These are phyloP conservation scores for Notholithocarpus densiflorus DNA, from an alignment of 306 rosid genomes.

Conservation along the genomic window DNA sequence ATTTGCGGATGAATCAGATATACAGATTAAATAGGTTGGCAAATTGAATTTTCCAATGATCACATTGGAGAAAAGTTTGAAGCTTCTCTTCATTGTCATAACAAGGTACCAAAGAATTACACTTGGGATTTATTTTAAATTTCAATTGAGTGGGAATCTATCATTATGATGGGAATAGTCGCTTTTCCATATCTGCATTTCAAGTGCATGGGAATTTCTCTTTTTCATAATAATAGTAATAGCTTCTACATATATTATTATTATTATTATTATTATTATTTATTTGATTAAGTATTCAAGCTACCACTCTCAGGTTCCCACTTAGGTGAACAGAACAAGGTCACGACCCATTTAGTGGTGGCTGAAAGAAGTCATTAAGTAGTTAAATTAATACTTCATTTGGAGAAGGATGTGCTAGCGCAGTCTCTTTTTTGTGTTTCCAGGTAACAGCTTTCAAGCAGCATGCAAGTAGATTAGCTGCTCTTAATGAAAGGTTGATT, in stretches of 20 bases:
- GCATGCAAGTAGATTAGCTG: slow-evolving; percentile 72
- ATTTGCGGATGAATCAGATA: background rate
- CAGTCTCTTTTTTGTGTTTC: slow-evolving; percentile 28
- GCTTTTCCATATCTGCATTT: background rate
- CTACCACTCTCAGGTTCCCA: no score
- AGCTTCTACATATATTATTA: no score
- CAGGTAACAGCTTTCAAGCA: slow-evolving; percentile 91
- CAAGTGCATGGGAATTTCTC: no score
- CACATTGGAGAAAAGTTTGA: background rate
- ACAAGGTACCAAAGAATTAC: background rate
- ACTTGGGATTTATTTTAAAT: background rate
- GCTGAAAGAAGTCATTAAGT: background rate
- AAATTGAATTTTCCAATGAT: background rate
- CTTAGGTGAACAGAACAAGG: no score
- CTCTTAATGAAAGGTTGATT: slow-evolving; percentile 81
- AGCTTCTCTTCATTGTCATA: background rate
- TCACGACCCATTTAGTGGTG: background rate
- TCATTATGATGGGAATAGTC: background rate
- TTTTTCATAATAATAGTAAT: no score
- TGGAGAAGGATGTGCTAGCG: slow-evolving; percentile 14
- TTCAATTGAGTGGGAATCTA: background rate
- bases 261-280: no score
- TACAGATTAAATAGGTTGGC: background rate
- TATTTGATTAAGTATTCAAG: no score
- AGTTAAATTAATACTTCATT: background rate